Percentiles rank a stretch among this genome's conserved stretches.
These are phyloP conservation scores for Colletotrichum spinosum DNA, from an alignment of 2,329 filamentous ascomycete species.

Conservation along the genomic window DNA sequence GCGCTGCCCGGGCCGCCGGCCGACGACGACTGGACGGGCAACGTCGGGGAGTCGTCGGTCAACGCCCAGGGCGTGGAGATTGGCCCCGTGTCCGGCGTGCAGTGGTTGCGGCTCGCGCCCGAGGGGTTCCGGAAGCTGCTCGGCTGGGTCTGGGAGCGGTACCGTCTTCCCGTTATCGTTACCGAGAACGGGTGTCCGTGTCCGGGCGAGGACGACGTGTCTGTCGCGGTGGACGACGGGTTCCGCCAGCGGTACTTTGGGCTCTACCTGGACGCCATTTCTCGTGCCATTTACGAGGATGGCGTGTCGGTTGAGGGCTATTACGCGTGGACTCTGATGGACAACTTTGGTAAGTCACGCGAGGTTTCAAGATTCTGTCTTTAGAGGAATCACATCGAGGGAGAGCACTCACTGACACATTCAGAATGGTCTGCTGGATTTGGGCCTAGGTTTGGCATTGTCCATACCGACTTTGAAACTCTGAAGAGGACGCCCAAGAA, in stretches of 20 bases:
- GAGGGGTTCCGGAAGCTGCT: conserved; percentile 46
- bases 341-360: conserved; percentile 48
- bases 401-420: background rate
- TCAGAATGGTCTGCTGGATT: conserved; percentile 39
- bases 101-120: conserved; percentile 39
- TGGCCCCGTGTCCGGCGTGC: conserved; percentile 16
- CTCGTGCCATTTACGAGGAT: conserved; percentile 43
- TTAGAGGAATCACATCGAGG: no score
- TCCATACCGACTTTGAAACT: conserved; percentile 45
- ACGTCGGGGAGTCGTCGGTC: conserved; percentile 38
- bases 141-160: conserved; percentile 41
- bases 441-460: conserved; percentile 43
- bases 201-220: conserved; percentile 41
- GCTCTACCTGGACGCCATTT: conserved; percentile 42
- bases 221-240: conserved; percentile 31
- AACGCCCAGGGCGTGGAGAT: conserved; percentile 45
- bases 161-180: conserved; percentile 45
- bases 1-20: conserved; percentile 42
- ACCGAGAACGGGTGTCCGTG: conserved; percentile 48
- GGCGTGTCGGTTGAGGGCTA: conserved; percentile 47
- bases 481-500: conserved; percentile 43
- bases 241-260: conserved; percentile 41
- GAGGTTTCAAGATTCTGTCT: no score
- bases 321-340: conserved; percentile 50
- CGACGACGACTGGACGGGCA: conserved; percentile 42